Percentiles rank a stretch among this genome's conserved stretches.
Evolutionary conservation across 495 filamentous ascomycete species (phyloP).

Genomic region (Aspergillus bertholletiae): DNA sequence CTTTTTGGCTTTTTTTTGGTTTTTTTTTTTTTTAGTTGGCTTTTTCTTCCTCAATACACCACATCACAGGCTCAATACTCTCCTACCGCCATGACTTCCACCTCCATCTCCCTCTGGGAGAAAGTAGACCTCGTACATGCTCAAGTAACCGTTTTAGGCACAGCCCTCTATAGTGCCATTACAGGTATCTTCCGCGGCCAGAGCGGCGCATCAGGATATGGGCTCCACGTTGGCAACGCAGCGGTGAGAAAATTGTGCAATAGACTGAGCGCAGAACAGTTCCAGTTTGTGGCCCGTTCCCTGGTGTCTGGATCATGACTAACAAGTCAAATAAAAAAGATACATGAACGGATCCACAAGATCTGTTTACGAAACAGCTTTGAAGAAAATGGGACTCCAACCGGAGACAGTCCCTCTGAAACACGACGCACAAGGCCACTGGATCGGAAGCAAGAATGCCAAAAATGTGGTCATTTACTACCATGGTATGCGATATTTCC

Average conservation of each 20-base stretch:
- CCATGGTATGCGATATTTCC: constrained; percentile 42
- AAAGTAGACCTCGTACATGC: constrained; percentile 24
- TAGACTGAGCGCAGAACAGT: constrained; percentile 25
- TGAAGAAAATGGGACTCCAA: constrained; percentile 41
- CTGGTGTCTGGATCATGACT: too few species aligned
- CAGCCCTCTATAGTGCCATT: constrained; percentile 26
- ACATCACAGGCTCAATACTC: background rate
- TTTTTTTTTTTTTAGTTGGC: too few species aligned
- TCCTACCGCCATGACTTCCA: background rate
- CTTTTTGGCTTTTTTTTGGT: background rate
- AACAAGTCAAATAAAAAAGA: constrained; percentile 16
- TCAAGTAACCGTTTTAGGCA: constrained; percentile 17
- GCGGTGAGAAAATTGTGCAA: constrained; percentile 21
- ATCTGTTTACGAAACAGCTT: constrained; percentile 40
- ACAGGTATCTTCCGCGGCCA: constrained; percentile 38
- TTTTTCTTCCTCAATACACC: too few species aligned
- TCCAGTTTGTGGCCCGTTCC: too few species aligned
- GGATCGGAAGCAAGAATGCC: constrained; percentile 55
- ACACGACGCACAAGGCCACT: constrained; percentile 51
- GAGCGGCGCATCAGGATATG: constrained; percentile 27
- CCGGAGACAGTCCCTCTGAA: constrained; percentile 47
- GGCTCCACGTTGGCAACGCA: constrained; percentile 29
- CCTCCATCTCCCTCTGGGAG: constrained; percentile 34
- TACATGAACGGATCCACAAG: constrained; percentile 35
- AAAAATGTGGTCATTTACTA: constrained; percentile 57